Conservation (phyloP, 345 rosid genomes). For the Xanthoceras sorbifolium region DNA sequence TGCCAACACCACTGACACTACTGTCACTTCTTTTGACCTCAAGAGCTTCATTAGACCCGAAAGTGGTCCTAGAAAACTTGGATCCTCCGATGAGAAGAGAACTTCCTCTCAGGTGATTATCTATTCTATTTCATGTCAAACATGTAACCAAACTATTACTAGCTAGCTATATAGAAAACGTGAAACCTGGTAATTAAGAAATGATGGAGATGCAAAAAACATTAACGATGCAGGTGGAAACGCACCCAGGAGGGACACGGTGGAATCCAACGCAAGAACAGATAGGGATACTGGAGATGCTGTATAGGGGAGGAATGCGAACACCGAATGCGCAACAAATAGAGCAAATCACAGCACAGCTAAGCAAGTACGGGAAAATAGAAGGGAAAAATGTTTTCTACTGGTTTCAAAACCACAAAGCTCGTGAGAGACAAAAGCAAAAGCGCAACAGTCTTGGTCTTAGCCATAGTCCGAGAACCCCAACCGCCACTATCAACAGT, state of each 20-base stretch:
- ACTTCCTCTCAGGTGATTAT: conserved; percentile 46
- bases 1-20: conserved; percentile 32
- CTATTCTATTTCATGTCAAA: neutral
- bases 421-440: conserved; percentile 96
- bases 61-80: conserved; percentile 49
- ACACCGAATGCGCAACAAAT: conserved; percentile 96
- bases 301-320: conserved; percentile 85
- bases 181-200: no score
- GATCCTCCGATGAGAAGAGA: conserved; percentile 45
- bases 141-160: neutral
- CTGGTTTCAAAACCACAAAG: conserved; percentile 99
- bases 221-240: conserved; percentile 65
- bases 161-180: no score
- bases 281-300: conserved; percentile 87
- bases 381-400: conserved; percentile 98
- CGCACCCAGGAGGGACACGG: conserved; percentile 92
- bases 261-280: conserved; percentile 99
- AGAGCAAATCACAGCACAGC: conserved; percentile 81
- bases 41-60: conserved; percentile 87
- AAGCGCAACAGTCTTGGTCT: conserved; percentile 74
- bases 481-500: conserved; percentile 33
- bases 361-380: conserved; percentile 84
- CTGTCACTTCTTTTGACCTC: conserved; percentile 73
- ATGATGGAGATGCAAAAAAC: neutral
- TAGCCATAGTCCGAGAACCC: conserved; percentile 47